phyloP scores from a whole-genome alignment of 2,329 filamentous ascomycete species.

The Aspergillus amoenus region DNA sequence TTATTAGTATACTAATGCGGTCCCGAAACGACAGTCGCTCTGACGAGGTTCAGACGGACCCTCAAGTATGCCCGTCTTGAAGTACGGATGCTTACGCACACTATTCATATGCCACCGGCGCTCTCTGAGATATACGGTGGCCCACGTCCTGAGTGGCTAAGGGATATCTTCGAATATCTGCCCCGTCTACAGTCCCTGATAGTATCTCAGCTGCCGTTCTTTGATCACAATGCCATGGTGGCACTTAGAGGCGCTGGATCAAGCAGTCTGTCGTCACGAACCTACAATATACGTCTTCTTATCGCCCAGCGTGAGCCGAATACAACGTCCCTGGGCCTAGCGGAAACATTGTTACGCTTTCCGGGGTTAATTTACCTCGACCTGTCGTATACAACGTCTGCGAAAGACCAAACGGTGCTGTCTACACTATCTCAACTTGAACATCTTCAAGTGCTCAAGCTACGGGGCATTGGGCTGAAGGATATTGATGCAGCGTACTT shows the following conservation, averaged over 20 bases:
- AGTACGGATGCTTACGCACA: slow-evolving; percentile 59
- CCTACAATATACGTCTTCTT: slow-evolving; percentile 55
- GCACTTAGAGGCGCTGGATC: slow-evolving; percentile 41
- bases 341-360: slow-evolving; percentile 53
- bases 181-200: slow-evolving; percentile 60
- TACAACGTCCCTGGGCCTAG: slow-evolving; percentile 55
- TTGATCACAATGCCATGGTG: slow-evolving; percentile 59
- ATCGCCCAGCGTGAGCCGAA: slow-evolving; percentile 59
- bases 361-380: slow-evolving; percentile 58
- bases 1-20: slow-evolving; percentile 12
- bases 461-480: slow-evolving; percentile 54
- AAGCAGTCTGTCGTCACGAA: slow-evolving; percentile 11
- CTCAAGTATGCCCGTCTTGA: slow-evolving; percentile 53
- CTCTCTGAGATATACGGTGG: slow-evolving; percentile 62
- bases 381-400: slow-evolving; percentile 54
- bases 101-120: slow-evolving; percentile 60
- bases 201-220: slow-evolving; percentile 60
- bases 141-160: slow-evolving; percentile 59
- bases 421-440: slow-evolving; percentile 47
- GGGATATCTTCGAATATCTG: slow-evolving; percentile 57
- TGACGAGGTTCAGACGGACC: slow-evolving; percentile 59
- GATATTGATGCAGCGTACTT: slow-evolving; percentile 55
- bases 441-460: slow-evolving; percentile 57
- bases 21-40: slow-evolving; percentile 45
- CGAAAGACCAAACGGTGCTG: slow-evolving; percentile 51